Base-by-base conservation (phyloP, 73 alveolate genomes). In the Paramecium tetraurelia region DNA sequence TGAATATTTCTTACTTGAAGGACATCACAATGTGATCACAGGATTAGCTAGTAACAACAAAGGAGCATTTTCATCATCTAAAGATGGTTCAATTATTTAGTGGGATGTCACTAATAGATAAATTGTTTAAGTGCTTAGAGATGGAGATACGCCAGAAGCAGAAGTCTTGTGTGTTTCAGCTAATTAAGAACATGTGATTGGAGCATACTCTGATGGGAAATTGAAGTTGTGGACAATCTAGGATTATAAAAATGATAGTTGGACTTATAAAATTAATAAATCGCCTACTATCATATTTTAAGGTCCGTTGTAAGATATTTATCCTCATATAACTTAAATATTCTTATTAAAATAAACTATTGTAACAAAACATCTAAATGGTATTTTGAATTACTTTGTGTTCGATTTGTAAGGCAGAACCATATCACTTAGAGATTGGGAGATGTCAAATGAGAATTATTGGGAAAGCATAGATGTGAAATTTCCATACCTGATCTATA, bases 111-210 rank as follows among this genome's bases (percentile, higher is more conserved):
- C 35, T 3, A 63, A 63, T 63, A 63, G 59, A 38, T 38, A 72
- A 72, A 72, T 72, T n/a, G 86, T 72, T 16, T 35, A 35, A 38
- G 46, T 72, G 6, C 18, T 72, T 38, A 72, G 86, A 72, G 86
- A 72, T 40, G 46, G 46, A 72, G 57, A 36, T 16, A 21, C 36
- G 5, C 86, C 86, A 35, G 86, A 38, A 8, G 86, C 86, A 5
- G 86, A 72, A 38, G 57, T 33, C 4, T 38, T 72, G 5, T 35
- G 86, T 72, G 59, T 72, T 3, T 29, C 59, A 33, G 59, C 63
- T 5, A 72, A 72, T 18, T 20, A 72, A 36, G 86, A 38, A 14
- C 18, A 36, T 72, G 40, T 72, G 20, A 22, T 72, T 0, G 86
- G 59, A 31, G 53, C 63, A 36, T 72, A 72, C 20, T 35, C 86